Evolutionary conservation across 805 yeast genomes (phyloP).

Genomic region (Yarrowia phangngaensis): DNA sequence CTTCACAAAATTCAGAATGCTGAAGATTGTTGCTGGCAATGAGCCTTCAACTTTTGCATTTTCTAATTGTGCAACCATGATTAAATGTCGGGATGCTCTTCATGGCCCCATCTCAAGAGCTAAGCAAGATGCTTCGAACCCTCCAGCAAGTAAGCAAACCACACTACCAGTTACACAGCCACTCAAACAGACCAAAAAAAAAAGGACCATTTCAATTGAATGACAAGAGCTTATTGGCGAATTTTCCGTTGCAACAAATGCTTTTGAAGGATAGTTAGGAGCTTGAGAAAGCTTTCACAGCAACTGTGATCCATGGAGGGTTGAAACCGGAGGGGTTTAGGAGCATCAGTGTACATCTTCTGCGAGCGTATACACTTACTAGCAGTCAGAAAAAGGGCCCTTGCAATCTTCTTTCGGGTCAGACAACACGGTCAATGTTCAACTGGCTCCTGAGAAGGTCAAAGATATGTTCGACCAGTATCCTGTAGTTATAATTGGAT

Average conservation of each 20-base stretch:
- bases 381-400: slow-evolving; percentile 85
- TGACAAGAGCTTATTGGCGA: slow-evolving; percentile 56
- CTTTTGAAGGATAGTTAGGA: slow-evolving; percentile 64
- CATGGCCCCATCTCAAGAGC: slow-evolving; percentile 14
- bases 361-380: slow-evolving; percentile 82
- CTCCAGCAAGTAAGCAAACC: too few species aligned
- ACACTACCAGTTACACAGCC: slow-evolving; percentile 31
- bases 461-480: slow-evolving; percentile 86
- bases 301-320: slow-evolving; percentile 69
- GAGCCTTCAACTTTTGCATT: slow-evolving; percentile 16
- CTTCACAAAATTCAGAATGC: slow-evolving; percentile 59
- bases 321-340: slow-evolving; percentile 81
- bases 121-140: slow-evolving; percentile 16
- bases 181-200: slow-evolving; percentile 40
- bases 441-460: slow-evolving; percentile 85
- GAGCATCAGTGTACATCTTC: slow-evolving; percentile 71
- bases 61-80: slow-evolving; percentile 20
- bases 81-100: slow-evolving; percentile 21
- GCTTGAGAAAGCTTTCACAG: slow-evolving; percentile 74
- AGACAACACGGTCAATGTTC: slow-evolving; percentile 90
- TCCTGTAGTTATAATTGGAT: slow-evolving; percentile 86
- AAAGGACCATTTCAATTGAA: slow-evolving; percentile 45
- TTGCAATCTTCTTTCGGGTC: slow-evolving; percentile 86
- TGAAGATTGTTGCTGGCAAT: slow-evolving; percentile 47
- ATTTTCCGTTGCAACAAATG: slow-evolving; percentile 74